Base-by-base conservation (phyloP, 2,329 filamentous ascomycete genomes). In the Fusarium begoniae region DNA sequence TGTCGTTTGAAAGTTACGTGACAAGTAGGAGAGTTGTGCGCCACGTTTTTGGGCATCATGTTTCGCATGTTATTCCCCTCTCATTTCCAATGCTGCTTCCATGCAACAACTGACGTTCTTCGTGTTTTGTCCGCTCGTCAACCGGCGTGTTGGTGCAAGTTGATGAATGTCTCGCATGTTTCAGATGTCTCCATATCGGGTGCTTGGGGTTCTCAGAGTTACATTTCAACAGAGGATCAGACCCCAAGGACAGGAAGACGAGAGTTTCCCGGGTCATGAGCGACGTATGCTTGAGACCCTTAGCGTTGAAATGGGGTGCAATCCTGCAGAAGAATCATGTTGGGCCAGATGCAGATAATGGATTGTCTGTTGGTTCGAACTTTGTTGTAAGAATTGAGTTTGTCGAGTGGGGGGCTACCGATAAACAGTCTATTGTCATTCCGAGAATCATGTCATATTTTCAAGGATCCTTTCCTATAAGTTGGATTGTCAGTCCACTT, bases 1-100 rank as follows among this genome's bases (percentile, higher is more conserved):
- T 60, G 32, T 61, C 51, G 62, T 78, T 78, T 78, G 76, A 78
- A 78, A 72, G 45, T 76, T 76, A 43, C 60, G 68, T 64, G 55
- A 43, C 32, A 61, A 41, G 18, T 59, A 66, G 59, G 20, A 47
- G n/a, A 48, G 55, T 43, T 44, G n/a, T 17, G 9, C 4, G 13
- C 28, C 26, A 57, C 9, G 14, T 32, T 48, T 47, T 56, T 53
- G 28, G 20, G 15, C 40, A 7, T 44, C 9, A 10, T n/a, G 20
- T 28, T 53, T 53, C 40, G 28, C 37, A 6, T 4, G 22, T 28
- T 15, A 9, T 35, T 59, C 61, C 50, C 8, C 28, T n/a, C 20
- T 18, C 22, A n/a, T 13, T 44, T 63, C 41, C 3, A 24, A 30
- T 24, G 59, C 28, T 22, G 64, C 56, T 62, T 54, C 53, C 50